Evolutionary conservation across 805 yeast species (phyloP).

Genomic region (Candida taoyuanica): DNA sequence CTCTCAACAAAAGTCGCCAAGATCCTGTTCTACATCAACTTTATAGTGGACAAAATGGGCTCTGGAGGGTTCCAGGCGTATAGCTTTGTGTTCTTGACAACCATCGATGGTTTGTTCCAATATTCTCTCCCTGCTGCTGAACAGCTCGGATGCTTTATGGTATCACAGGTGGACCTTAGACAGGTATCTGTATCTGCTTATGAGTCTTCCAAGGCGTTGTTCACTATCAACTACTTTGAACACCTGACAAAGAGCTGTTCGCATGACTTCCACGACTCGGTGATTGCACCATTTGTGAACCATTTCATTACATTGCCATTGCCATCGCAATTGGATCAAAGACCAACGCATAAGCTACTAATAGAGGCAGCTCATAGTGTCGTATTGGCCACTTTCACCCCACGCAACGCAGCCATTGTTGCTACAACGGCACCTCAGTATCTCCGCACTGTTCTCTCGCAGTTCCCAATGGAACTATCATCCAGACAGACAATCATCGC

Average conservation of each 20-base stretch:
- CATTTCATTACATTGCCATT: constrained; percentile 16
- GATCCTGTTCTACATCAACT: constrained; percentile 40
- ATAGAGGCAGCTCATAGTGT: constrained; percentile 68
- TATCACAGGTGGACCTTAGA: constrained; percentile 22
- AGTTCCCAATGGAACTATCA: constrained; percentile 54
- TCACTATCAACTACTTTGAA: constrained; percentile 31
- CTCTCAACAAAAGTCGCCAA: constrained; percentile 33
- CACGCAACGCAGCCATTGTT: constrained; percentile 20
- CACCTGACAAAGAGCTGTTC: constrained; percentile 29
- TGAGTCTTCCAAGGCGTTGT: constrained; percentile 26
- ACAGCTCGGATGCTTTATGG: constrained; percentile 28
- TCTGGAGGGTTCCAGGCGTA: constrained; percentile 62
- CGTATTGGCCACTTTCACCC: constrained; percentile 33
- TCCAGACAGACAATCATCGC: constrained; percentile 54
- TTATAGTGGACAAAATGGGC: constrained; percentile 49
- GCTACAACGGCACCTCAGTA: constrained; percentile 34
- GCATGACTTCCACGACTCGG: constrained; percentile 32
- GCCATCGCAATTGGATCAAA: constrained; percentile 8
- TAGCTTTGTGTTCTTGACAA: constrained; percentile 51
- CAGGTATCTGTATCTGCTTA: constrained; percentile 18
- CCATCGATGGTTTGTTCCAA: constrained; percentile 38
- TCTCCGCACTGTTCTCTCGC: constrained; percentile 41
- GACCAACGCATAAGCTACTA: constrained; percentile 27
- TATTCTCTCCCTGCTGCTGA: constrained; percentile 27
- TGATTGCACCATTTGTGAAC: constrained; percentile 28